Conservation (phyloP, 2,329 filamentous ascomycete genomes). For the Pyrenophora teres region DNA sequence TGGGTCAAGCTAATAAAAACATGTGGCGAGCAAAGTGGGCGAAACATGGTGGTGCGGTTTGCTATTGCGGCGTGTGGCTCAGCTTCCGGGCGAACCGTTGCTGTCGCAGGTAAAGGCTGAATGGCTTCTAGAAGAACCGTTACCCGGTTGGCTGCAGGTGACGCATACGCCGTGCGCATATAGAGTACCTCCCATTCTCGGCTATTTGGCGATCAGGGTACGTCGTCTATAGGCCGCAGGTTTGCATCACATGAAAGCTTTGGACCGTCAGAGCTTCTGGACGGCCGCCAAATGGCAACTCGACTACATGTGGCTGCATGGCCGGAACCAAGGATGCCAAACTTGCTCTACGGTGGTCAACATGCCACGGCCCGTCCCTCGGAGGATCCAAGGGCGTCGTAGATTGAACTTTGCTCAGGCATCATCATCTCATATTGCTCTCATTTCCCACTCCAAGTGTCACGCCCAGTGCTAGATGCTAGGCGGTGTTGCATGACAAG, state of each 20-base stretch:
- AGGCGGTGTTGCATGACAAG: constrained; percentile 30
- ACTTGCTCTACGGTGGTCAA: constrained; percentile 13
- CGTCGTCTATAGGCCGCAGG: constrained; percentile 14
- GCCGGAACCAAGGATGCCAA: neutral
- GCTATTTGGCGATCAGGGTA: constrained; percentile 43
- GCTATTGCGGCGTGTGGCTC: constrained; percentile 12
- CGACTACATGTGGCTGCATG: neutral
- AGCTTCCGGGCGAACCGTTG: constrained; percentile 19
- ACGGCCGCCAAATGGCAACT: neutral
- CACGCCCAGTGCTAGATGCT: constrained; percentile 12
- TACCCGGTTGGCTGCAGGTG: constrained; percentile 27
- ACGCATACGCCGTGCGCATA: constrained; percentile 33
- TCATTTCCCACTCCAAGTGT: constrained; percentile 5
- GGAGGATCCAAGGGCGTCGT: constrained; percentile 23
- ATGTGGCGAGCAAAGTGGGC: neutral
- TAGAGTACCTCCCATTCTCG: constrained; percentile 33
- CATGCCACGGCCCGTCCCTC: constrained; percentile 38
- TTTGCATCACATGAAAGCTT: constrained; percentile 39
- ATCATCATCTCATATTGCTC: constrained; percentile 2
- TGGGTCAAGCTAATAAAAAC: neutral
- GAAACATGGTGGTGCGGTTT: constrained; percentile 3
- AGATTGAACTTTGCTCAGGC: constrained; percentile 1
- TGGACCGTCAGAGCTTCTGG: neutral
- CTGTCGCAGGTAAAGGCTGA: constrained; percentile 20
- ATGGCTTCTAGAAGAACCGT: constrained; percentile 35